Percentiles rank a stretch among this genome's conserved stretches.
These are phyloP conservation scores for Penicillium sp. DNA, from an alignment of 2,329 filamentous ascomycete genomes.

Conservation along the genomic window DNA sequence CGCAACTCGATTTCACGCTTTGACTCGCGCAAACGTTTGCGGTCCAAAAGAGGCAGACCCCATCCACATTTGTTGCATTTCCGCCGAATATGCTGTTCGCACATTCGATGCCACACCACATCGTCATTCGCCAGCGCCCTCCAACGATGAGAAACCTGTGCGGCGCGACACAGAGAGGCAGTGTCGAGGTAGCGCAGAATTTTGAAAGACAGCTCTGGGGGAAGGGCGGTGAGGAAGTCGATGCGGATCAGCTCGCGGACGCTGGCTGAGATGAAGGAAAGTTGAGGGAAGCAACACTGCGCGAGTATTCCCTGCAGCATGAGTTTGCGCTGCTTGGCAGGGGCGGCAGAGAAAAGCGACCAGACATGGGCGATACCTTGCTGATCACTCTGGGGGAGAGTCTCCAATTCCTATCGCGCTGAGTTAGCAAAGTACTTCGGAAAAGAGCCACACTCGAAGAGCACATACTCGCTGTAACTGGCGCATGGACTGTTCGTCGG, in stretches of 20 bases:
- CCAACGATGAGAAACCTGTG: conserved; percentile 89
- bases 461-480: conserved; percentile 76
- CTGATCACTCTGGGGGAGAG: conserved; percentile 77
- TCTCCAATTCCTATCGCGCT: conserved; percentile 68
- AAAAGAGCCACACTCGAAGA: background rate
- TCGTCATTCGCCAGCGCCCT: conserved; percentile 90
- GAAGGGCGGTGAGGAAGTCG: conserved; percentile 87
- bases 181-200: conserved; percentile 92
- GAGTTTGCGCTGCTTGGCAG: conserved; percentile 86
- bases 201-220: conserved; percentile 86
- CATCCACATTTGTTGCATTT: conserved; percentile 95
- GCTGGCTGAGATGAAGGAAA: conserved; percentile 86
- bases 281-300: conserved; percentile 95
- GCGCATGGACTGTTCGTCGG: conserved; percentile 95
- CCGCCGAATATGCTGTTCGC: conserved; percentile 90
- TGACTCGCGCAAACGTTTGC: conserved; percentile 81
- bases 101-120: conserved; percentile 97
- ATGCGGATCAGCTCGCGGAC: conserved; percentile 96
- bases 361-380: conserved; percentile 96
- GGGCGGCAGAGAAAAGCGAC: conserved; percentile 95
- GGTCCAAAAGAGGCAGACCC: conserved; percentile 85
- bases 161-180: conserved; percentile 88
- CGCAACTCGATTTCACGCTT: conserved; percentile 78
- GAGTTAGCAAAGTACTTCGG: conserved; percentile 1
- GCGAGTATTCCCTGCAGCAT: conserved; percentile 96